These are phyloP conservation scores for Claviceps sp. DNA, from an alignment of 2,329 filamentous ascomycete genomes.

Conservation along the genomic window DNA sequence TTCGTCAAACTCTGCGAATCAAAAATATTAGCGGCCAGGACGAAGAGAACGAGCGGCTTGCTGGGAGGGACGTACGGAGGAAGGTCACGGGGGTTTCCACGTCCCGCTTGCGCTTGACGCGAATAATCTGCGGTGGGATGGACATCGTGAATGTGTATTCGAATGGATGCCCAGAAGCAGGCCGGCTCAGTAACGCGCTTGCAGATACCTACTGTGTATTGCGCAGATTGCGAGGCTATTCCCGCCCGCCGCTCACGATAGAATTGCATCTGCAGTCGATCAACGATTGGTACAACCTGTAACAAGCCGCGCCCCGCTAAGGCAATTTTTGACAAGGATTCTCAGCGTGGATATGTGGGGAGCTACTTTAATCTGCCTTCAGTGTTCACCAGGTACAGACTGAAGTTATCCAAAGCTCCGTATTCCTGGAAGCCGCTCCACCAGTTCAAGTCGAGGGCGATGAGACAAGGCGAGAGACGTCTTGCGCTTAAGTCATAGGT, in stretches of 20 bases:
- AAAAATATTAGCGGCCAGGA: constrained; percentile 4
- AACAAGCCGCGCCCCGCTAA: no score
- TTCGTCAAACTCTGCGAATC: constrained; percentile 33
- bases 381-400: background rate
- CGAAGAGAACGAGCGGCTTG: constrained; percentile 2
- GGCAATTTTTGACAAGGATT: background rate
- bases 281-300: no score
- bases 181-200: background rate
- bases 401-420: no score
- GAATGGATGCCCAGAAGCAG: background rate
- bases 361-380: background rate
- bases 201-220: no score
- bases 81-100: constrained; percentile 41
- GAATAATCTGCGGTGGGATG: constrained; percentile 43
- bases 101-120: constrained; percentile 47
- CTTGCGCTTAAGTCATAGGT: background rate
- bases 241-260: background rate
- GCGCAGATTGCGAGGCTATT: background rate
- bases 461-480: background rate
- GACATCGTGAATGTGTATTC: constrained; percentile 30
- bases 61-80: constrained; percentile 30
- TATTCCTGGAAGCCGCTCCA: no score
- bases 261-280: no score
- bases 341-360: background rate
- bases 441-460: no score